A percentile compares a stretch with the other conserved stretches of the same genome.
phyloP scores from a whole-genome alignment of 2,329 filamentous ascomycete species.

The Diplodia scrobiculata region DNA sequence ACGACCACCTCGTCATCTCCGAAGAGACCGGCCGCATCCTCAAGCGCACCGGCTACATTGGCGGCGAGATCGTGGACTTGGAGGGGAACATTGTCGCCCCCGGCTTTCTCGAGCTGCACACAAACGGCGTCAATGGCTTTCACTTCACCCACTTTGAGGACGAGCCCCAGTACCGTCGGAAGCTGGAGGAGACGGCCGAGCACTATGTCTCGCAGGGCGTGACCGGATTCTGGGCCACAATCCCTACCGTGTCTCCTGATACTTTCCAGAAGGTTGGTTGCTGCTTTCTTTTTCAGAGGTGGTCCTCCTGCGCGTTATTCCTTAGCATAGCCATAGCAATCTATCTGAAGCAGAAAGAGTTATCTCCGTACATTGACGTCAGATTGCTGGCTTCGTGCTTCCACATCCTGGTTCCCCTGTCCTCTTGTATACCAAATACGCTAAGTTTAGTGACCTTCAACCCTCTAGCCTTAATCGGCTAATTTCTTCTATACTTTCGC shows the following conservation, averaged over 20 bases:
- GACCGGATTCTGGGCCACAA: slow-evolving; percentile 57
- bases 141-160: slow-evolving; percentile 57
- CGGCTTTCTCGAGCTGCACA: slow-evolving; percentile 60
- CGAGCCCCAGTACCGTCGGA: slow-evolving; percentile 46
- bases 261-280: slow-evolving; percentile 51
- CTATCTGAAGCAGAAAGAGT: background rate
- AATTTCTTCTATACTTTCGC: background rate
- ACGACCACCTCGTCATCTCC: slow-evolving; percentile 51
- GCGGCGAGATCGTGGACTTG: slow-evolving; percentile 52
- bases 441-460: background rate
- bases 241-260: slow-evolving; percentile 54
- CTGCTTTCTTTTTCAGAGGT: background rate
- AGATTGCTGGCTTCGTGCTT: background rate
- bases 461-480: background rate
- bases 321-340: background rate
- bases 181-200: slow-evolving; percentile 51
- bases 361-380: background rate
- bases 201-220: slow-evolving; percentile 57
- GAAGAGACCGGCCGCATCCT: slow-evolving; percentile 50
- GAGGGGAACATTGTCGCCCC: slow-evolving; percentile 56
- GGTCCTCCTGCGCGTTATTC: too few species aligned
- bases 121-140: slow-evolving; percentile 57
- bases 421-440: too few species aligned
- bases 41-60: slow-evolving; percentile 48
- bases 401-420: too few species aligned